phyloP scores from a whole-genome alignment of 306 rosid species.

The Begonia fuchsioides region DNA sequence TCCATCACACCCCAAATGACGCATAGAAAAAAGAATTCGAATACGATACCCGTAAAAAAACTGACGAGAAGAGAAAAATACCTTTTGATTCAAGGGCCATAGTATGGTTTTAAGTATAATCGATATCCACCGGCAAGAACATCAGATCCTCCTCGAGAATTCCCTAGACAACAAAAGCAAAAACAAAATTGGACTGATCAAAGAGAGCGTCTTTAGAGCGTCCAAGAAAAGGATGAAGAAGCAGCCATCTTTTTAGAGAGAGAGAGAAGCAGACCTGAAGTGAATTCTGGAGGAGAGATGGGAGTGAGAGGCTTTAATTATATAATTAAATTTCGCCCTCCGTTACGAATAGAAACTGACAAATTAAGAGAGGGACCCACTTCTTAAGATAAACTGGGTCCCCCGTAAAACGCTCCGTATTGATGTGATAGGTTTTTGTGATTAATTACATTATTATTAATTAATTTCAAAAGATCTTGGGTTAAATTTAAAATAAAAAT shows the following conservation, averaged over 20 bases:
- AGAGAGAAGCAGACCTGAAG: background rate
- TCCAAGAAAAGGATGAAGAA: background rate
- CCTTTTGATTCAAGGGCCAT: constrained; percentile 86
- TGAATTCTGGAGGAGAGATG: background rate
- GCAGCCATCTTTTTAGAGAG: background rate
- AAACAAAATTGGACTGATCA: background rate
- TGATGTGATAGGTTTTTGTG: too few relatives aligned
- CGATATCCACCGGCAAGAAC: constrained; percentile 74
- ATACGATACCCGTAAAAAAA: background rate
- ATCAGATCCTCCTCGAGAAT: constrained; percentile 58
- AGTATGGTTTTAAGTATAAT: constrained; percentile 50
- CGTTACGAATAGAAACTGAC: too few relatives aligned
- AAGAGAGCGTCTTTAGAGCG: background rate
- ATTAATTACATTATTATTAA: too few relatives aligned
- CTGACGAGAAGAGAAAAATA: constrained; percentile 3
- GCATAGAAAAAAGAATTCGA: constrained; percentile 11
- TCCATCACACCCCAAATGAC: constrained; percentile 2
- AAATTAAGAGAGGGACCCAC: too few relatives aligned
- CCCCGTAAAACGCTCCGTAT: too few relatives aligned
- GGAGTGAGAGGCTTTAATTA: too few relatives aligned
- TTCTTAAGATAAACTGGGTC: too few relatives aligned
- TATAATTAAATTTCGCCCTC: too few relatives aligned
- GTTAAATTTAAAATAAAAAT: too few relatives aligned
- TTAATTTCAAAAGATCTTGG: too few relatives aligned
- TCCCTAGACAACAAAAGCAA: constrained; percentile 17